Evolutionary conservation across 2,329 filamentous ascomycete genomes (phyloP).

Genomic region (Aspergillus novofumigatus): DNA sequence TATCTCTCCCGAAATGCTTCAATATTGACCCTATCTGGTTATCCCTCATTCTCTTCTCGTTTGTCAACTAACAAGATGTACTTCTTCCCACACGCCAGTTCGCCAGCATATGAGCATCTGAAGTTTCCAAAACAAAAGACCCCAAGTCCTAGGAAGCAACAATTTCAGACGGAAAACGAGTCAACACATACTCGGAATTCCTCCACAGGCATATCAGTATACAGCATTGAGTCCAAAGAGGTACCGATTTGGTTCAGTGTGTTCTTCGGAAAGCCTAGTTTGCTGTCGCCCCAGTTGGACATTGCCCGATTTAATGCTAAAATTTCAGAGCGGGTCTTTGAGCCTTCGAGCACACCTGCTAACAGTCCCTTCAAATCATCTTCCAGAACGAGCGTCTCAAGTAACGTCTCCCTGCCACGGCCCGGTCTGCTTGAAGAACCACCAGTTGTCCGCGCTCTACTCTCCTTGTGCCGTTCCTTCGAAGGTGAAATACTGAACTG

Average conservation of each 20-base stretch:
- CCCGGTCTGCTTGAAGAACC: background rate
- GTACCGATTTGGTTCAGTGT: conserved; percentile 5
- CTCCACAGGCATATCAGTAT: background rate
- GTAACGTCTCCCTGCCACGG: background rate
- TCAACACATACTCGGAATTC: background rate
- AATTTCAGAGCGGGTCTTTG: background rate
- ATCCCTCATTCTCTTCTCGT: background rate
- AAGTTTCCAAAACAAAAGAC: background rate
- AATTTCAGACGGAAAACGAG: background rate
- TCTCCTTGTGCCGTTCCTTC: background rate
- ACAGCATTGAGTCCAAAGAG: background rate
- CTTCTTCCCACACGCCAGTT: background rate
- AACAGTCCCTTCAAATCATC: background rate
- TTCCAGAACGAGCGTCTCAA: background rate
- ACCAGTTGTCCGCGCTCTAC: background rate
- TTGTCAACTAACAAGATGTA: background rate
- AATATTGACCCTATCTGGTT: background rate
- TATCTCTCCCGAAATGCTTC: background rate
- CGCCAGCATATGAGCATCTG: background rate
- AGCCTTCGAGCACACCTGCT: background rate
- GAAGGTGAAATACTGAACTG: background rate
- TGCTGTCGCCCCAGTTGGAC: background rate
- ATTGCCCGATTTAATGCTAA: conserved; percentile 3
- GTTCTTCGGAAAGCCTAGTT: conserved; percentile 1
- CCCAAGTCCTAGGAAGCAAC: background rate